A percentile compares a stretch with the other conserved stretches of the same genome.
These are phyloP conservation scores for Helotiales sp. DNA, from an alignment of 2,329 filamentous ascomycete genomes.

Conservation along the genomic window DNA sequence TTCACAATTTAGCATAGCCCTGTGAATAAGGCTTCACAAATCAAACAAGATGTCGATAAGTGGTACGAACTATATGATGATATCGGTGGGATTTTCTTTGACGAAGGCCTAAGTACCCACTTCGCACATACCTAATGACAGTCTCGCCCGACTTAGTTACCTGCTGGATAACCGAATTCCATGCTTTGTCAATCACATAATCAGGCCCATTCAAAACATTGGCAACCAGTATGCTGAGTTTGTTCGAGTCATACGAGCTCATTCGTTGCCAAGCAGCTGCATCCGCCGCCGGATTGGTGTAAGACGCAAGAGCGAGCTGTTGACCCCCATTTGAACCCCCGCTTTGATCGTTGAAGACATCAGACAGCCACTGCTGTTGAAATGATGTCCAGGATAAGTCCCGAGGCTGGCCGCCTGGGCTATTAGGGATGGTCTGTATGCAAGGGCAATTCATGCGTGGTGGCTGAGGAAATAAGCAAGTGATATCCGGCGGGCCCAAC, in stretches of 20 bases:
- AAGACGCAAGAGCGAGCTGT: conserved; percentile 24
- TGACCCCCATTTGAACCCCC: not conserved
- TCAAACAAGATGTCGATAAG: conserved; percentile 35
- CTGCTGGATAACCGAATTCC: conserved; percentile 19
- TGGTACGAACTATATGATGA: conserved; percentile 30
- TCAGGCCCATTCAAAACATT: conserved; percentile 26
- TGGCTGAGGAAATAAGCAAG: not conserved
- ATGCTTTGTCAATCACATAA: conserved; percentile 9
- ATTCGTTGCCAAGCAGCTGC: conserved; percentile 20
- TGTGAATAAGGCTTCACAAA: conserved; percentile 26
- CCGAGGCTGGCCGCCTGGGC: conserved; percentile 3
- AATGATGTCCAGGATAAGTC: not conserved
- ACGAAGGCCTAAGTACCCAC: conserved; percentile 31
- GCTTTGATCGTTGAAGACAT: not conserved
- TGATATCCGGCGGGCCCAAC: not conserved
- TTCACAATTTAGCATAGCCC: no score
- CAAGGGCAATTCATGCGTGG: not conserved
- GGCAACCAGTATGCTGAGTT: conserved; percentile 17
- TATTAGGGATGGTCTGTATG: not conserved
- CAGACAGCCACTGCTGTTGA: conserved; percentile 14
- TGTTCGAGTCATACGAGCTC: conserved; percentile 8
- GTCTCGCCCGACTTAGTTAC: conserved; percentile 14
- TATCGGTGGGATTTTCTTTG: conserved; percentile 45
- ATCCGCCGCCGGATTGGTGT: conserved; percentile 23
- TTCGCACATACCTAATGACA: conserved; percentile 25